Percentiles rank a stretch among this genome's conserved stretches.
These are phyloP conservation scores for Selenicereus undatus DNA, from an alignment of 148 eudicot genomes.

Conservation along the genomic window DNA sequence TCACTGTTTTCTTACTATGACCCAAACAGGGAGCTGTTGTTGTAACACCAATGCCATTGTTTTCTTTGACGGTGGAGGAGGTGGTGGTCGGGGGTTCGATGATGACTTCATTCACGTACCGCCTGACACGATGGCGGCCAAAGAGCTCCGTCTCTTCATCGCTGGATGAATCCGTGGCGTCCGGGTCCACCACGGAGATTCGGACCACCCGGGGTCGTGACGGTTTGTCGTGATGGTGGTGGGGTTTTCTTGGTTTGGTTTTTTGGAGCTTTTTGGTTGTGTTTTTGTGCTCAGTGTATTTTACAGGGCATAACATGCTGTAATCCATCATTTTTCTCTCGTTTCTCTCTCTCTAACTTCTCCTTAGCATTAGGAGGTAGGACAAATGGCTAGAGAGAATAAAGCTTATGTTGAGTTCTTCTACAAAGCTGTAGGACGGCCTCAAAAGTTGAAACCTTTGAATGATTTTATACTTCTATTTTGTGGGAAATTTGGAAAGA, in stretches of 20 bases:
- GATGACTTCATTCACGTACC: slow-evolving; percentile 50
- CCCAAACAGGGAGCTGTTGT: neutral
- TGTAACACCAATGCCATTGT: neutral
- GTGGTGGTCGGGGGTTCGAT: slow-evolving; percentile 27
- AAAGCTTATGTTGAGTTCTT: neutral
- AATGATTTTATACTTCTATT: neutral
- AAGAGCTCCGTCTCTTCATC: slow-evolving; percentile 59
- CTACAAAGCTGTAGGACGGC: neutral
- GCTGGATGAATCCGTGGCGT: slow-evolving; percentile 75
- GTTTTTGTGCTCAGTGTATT: slow-evolving; percentile 52
- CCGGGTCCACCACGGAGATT: slow-evolving; percentile 56
- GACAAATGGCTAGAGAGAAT: neutral
- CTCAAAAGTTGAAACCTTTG: slow-evolving; percentile 10
- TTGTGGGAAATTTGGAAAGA: neutral
- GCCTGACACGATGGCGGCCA: slow-evolving; percentile 52
- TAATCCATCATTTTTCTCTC: slow-evolving; percentile 28
- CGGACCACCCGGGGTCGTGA: slow-evolving; percentile 33
- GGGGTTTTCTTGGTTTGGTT: neutral
- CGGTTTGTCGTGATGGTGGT: neutral
- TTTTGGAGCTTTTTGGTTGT: slow-evolving; percentile 25
- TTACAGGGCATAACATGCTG: slow-evolving; percentile 43
- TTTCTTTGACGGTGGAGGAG: neutral
- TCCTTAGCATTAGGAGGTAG: neutral
- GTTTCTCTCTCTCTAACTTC: neutral
- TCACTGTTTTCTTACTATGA: slow-evolving; percentile 8